Evolutionary conservation across 495 filamentous ascomycete species (phyloP).

Genomic region (Hyaloscypha finlandica): DNA sequence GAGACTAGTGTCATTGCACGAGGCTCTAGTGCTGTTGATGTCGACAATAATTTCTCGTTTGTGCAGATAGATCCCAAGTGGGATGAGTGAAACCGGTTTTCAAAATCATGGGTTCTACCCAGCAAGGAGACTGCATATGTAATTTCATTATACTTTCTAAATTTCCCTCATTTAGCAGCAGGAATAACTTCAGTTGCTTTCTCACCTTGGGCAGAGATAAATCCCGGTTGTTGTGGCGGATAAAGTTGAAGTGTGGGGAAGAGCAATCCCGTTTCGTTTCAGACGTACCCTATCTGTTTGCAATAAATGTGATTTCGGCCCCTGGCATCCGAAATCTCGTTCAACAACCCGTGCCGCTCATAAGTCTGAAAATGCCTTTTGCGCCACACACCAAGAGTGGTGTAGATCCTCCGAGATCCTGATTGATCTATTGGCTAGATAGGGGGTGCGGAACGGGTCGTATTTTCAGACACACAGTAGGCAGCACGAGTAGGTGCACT

Average conservation of each 20-base stretch:
- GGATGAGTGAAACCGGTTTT: not conserved
- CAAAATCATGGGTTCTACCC: not conserved
- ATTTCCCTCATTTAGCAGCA: not conserved
- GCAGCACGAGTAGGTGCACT: no score
- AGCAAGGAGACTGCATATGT: not conserved
- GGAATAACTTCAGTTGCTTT: not conserved
- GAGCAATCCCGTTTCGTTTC: not conserved
- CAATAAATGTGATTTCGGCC: not conserved
- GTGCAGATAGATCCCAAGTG: not conserved
- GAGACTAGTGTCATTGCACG: no score
- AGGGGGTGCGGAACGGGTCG: no score
- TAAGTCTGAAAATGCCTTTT: not conserved
- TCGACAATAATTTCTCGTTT: not conserved
- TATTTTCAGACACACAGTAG: no score
- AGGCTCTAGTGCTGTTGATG: no score
- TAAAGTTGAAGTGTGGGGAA: not conserved
- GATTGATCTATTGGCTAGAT: no score
- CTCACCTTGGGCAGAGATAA: not conserved
- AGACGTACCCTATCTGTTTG: not conserved
- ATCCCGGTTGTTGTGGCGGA: not conserved
- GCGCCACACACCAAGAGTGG: no score
- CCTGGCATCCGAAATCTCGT: not conserved
- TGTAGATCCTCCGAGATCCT: no score
- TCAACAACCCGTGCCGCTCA: not conserved
- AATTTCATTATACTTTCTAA: not conserved